Evolutionary conservation across 345 rosid genomes (phyloP).

Genomic region (Populus ilicifolia): DNA sequence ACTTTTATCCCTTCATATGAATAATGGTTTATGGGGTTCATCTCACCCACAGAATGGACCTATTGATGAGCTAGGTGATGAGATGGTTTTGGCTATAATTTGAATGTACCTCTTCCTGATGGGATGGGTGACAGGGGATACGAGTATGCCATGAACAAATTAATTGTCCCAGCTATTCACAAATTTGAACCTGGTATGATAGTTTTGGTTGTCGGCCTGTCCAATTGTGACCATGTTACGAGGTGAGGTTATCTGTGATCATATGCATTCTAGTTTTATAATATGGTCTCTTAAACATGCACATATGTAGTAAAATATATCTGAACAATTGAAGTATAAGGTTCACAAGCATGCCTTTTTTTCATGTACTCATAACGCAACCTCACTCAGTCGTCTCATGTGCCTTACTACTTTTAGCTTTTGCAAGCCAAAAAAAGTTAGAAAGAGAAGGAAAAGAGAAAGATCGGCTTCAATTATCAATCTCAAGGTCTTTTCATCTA

Average conservation of each 20-base stretch:
- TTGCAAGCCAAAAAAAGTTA: background rate
- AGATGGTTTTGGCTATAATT: slow-evolving; percentile 71
- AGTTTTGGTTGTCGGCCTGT: slow-evolving; percentile 65
- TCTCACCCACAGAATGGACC: slow-evolving; percentile 82
- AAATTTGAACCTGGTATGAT: slow-evolving; percentile 57
- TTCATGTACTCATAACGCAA: background rate
- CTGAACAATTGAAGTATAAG: background rate
- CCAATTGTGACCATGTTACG: background rate
- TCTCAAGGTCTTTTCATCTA: background rate
- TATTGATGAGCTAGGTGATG: slow-evolving; percentile 70
- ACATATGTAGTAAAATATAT: background rate
- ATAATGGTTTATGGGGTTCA: slow-evolving; percentile 95
- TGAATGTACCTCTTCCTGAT: slow-evolving; percentile 81
- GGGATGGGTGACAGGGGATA: slow-evolving; percentile 97
- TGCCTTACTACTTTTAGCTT: background rate
- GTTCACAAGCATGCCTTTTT: background rate
- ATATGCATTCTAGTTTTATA: background rate
- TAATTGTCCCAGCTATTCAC: slow-evolving; percentile 61
- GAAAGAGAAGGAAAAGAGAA: background rate
- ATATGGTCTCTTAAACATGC: background rate
- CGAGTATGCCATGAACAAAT: slow-evolving; percentile 51
- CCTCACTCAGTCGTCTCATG: background rate
- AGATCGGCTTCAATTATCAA: background rate
- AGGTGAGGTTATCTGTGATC: background rate
- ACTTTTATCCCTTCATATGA: slow-evolving; percentile 57